phyloP scores from a whole-genome alignment of 139 green algal genomes.

The Deuterostichococcus epilithicus region DNA sequence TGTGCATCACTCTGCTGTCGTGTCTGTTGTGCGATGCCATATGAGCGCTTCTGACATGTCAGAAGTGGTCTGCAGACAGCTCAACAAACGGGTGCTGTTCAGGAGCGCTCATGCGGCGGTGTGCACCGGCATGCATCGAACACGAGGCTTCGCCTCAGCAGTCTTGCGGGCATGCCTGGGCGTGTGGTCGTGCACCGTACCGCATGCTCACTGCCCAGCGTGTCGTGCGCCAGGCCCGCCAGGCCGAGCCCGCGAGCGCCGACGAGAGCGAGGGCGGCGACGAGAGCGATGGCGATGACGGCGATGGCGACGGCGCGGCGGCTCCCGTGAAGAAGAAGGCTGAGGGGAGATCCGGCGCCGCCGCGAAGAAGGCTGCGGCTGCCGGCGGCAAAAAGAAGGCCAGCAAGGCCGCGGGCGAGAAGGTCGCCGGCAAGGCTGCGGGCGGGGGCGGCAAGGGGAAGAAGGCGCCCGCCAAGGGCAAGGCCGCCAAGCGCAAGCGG shows the following conservation, averaged over 20 bases:
- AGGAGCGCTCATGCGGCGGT: too few species aligned
- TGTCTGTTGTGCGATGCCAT: too few species aligned
- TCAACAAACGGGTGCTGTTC: too few species aligned
- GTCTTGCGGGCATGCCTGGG: too few species aligned
- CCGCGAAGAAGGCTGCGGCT: not conserved
- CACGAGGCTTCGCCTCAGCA: too few species aligned
- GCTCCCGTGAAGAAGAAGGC: constrained; percentile 19
- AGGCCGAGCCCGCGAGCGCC: constrained; percentile 7
- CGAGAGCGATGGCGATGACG: constrained; percentile 24
- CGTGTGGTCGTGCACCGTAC: too few species aligned
- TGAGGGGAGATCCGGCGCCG: constrained; percentile 1
- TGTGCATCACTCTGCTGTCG: not conserved
- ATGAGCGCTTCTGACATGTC: too few species aligned
- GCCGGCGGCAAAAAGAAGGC: constrained; percentile 9
- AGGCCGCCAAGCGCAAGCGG: not conserved
- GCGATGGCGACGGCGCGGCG: constrained; percentile 21
- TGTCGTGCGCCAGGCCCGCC: not conserved
- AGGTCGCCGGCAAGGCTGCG: constrained; percentile 18
- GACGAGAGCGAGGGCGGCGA: constrained; percentile 4
- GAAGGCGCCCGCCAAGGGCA: constrained; percentile 13
- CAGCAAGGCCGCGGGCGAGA: constrained; percentile 11
- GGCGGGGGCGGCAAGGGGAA: constrained; percentile 15
- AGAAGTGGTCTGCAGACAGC: too few species aligned
- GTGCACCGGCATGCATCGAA: too few species aligned
- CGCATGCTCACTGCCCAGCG: not conserved